phyloP scores from a whole-genome alignment of 257 asterid genomes.

The Paraleonurus japonicus region DNA sequence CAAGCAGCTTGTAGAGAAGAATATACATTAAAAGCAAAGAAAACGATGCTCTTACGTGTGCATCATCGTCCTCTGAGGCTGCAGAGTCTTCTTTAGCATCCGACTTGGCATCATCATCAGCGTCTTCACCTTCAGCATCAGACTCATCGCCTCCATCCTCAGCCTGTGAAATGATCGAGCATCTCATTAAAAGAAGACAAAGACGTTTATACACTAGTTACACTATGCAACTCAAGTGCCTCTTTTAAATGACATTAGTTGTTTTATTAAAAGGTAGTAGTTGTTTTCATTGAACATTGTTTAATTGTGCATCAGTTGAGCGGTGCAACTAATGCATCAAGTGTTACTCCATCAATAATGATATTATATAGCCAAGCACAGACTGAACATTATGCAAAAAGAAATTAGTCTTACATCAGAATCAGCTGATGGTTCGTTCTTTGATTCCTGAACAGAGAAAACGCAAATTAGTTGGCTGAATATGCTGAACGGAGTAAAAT shows the following conservation, averaged over 20 bases:
- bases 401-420: slow-evolving; percentile 42
- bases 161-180: slow-evolving; percentile 42
- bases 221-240: no score
- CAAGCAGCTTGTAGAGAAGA: neutral
- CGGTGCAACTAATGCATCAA: no score
- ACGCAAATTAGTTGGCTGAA: neutral
- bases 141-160: slow-evolving; percentile 65
- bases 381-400: neutral
- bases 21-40: neutral
- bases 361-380: neutral
- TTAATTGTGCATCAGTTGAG: no score
- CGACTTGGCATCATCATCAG: slow-evolving; percentile 41
- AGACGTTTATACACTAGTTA: no score
- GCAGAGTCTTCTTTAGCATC: slow-evolving; percentile 40
- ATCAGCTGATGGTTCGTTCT: slow-evolving; percentile 52
- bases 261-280: no score
- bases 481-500: neutral
- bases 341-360: slow-evolving; percentile 20
- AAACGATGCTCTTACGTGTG: slow-evolving; percentile 34
- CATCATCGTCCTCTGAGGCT: slow-evolving; percentile 43
- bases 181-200: no score
- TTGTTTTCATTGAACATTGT: no score
- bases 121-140: slow-evolving; percentile 40
- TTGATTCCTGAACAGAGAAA: slow-evolving; percentile 33
- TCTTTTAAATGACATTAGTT: no score